Evolutionary conservation across 257 asterid genomes (phyloP).

Genomic region (Prunella vulgaris): DNA sequence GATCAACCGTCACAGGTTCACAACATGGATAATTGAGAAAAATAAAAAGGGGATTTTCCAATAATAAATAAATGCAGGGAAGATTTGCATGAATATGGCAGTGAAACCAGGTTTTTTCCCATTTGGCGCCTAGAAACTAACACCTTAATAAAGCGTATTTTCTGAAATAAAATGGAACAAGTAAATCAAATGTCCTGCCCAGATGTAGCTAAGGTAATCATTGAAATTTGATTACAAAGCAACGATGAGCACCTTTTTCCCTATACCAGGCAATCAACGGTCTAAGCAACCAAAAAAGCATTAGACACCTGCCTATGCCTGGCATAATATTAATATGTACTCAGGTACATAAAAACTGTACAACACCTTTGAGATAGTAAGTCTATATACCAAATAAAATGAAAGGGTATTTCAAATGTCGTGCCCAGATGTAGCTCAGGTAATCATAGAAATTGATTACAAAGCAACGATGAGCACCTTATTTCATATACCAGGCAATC

Average conservation of each 20-base stretch:
- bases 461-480: constrained; percentile 29
- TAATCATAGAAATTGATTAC: constrained; percentile 23
- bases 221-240: constrained; percentile 22
- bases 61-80: neutral
- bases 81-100: neutral
- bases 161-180: neutral
- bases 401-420: neutral
- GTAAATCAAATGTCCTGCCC: constrained; percentile 14
- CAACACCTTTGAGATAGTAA: neutral
- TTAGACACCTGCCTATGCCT: constrained; percentile 36
- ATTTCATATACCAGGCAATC: constrained; percentile 29
- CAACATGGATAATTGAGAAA: neutral
- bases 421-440: constrained; percentile 35
- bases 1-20: neutral
- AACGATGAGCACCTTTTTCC: constrained; percentile 23
- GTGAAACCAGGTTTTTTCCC: neutral
- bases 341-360: neutral
- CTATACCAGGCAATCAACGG: constrained; percentile 40
- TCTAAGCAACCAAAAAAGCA: constrained; percentile 26
- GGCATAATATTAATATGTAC: constrained; percentile 16
- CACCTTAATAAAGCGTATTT: neutral
- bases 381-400: neutral
- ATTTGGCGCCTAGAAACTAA: neutral
- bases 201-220: constrained; percentile 36
- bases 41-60: neutral